phyloP scores from a whole-genome alignment of 1,284 basidiomycete species.

The Ganoderma lingzhi region DNA sequence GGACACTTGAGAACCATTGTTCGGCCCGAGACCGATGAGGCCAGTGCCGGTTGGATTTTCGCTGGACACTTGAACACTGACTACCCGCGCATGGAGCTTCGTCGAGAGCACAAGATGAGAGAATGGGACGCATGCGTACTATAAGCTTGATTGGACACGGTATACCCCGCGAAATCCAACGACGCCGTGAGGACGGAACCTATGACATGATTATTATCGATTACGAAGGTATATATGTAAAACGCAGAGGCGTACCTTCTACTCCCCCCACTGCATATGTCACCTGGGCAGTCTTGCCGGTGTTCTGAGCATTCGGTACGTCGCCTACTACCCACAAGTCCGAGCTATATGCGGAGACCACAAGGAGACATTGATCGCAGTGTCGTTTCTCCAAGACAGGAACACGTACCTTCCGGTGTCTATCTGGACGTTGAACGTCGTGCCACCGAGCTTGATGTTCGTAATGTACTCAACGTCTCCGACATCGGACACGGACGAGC shows the following conservation, averaged over 20 bases:
- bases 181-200: conserved; percentile 59
- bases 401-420: conserved; percentile 49
- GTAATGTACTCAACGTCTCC: conserved; percentile 48
- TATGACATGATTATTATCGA: conserved; percentile 22
- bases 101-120: not conserved
- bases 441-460: conserved; percentile 47
- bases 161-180: conserved; percentile 61
- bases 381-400: not conserved
- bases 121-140: conserved; percentile 48
- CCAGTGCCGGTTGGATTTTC: conserved; percentile 35
- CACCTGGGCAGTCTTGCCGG: conserved; percentile 49
- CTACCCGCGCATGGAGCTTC: conserved; percentile 24
- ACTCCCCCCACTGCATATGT: conserved; percentile 58
- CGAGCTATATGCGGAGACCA: conserved; percentile 43
- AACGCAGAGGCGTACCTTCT: conserved; percentile 43
- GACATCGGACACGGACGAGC: conserved; percentile 24
- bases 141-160: conserved; percentile 62
- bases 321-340: conserved; percentile 65
- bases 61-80: conserved; percentile 33
- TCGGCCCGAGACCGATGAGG: conserved; percentile 49
- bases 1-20: conserved; percentile 42
- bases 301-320: conserved; percentile 49
- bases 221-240: too few species aligned
- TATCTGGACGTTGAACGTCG: conserved; percentile 45
- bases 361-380: not conserved